Evolutionary conservation across 257 asterid genomes (phyloP), one percentile per base, ranked within the genome.

Genomic region (Echium plantagineum): DNA sequence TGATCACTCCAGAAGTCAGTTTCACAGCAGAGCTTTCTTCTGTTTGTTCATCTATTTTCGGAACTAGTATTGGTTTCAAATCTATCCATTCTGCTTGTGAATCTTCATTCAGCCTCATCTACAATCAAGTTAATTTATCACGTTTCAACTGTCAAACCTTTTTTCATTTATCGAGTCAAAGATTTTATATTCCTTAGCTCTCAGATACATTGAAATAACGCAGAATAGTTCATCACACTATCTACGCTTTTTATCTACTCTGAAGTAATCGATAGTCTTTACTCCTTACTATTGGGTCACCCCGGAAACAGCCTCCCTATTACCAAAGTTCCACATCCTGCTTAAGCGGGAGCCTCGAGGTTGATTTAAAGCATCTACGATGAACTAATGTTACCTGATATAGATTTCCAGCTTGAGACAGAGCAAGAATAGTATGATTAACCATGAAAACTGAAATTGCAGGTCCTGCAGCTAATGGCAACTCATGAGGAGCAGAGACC

Each of bases 401-500:
- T 61, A 85, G 60, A 5, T 69, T 21, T 64, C 89, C 94, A 7
- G 83, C 61, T 54, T 81, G 85, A 52, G 94, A 79, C 18, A 90
- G 70, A 52, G 95, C 97, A 71, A 90, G 88, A 67, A 87, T 78
- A 1, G 80, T 80, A 49, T 83, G 97, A 68, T 87, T 81, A 18
- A 87, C 77, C 38, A 81, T 72, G 63, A 83, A 85, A 18, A 83
- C 86, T 59, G 94, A 78, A 58, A 77, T 67, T 15, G 94, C 95
- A 63, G 65, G 68, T 0, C 93, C 96, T 21, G 85, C 94, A 22
- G 67, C 49, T 5, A 73, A 52, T 0, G 94, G 89, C 24, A 87
- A 72, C 30, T 81, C 91, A 64, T 87, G 96, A 4, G 96, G 96
- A 2, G 91, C 97, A 61, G 83, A 63, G 73, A 87, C 96, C 97